Conservation (phyloP, 192 early-diverging fungal species). For the Gonapodya prolifera region DNA sequence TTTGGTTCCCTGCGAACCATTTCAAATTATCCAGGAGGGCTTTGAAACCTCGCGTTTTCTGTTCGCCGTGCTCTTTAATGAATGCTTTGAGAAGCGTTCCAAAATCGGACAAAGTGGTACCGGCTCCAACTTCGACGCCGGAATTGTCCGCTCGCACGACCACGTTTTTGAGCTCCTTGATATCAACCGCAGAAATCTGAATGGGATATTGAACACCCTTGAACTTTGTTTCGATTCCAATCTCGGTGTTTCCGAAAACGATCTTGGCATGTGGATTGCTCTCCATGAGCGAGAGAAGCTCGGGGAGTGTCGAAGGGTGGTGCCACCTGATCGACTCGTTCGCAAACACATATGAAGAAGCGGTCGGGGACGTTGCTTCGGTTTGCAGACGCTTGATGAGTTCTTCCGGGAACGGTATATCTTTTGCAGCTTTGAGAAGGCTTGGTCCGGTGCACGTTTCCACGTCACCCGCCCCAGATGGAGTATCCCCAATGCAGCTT, state of each 20-base stretch:
- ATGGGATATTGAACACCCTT: slow-evolving; percentile 52
- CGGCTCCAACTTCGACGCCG: slow-evolving; percentile 49
- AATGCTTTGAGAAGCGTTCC: slow-evolving; percentile 29
- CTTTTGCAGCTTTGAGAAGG: slow-evolving; percentile 43
- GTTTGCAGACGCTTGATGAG: slow-evolving; percentile 35
- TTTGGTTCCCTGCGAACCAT: slow-evolving; percentile 74
- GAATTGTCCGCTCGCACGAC: slow-evolving; percentile 7
- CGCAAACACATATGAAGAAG: slow-evolving; percentile 29
- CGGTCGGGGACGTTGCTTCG: background rate
- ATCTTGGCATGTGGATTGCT: slow-evolving; percentile 57
- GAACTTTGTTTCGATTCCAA: slow-evolving; percentile 68
- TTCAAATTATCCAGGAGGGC: slow-evolving; percentile 60
- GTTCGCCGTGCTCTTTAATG: slow-evolving; percentile 11
- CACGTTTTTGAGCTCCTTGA: slow-evolving; percentile 45
- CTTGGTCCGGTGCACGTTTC: slow-evolving; percentile 11
- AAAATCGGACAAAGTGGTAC: slow-evolving; percentile 49
- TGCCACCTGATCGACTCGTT: slow-evolving; percentile 36
- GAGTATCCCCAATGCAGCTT: background rate
- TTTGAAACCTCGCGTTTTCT: slow-evolving; percentile 39
- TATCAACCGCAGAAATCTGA: slow-evolving; percentile 51
- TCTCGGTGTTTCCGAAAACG: slow-evolving; percentile 69
- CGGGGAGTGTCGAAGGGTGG: slow-evolving; percentile 37
- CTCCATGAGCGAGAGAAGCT: slow-evolving; percentile 35
- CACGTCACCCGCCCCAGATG: background rate
- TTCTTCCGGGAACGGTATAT: slow-evolving; percentile 54